phyloP scores from a whole-genome alignment of 192 early-diverging fungal genomes.

The Chytriomyces hyalinus region DNA sequence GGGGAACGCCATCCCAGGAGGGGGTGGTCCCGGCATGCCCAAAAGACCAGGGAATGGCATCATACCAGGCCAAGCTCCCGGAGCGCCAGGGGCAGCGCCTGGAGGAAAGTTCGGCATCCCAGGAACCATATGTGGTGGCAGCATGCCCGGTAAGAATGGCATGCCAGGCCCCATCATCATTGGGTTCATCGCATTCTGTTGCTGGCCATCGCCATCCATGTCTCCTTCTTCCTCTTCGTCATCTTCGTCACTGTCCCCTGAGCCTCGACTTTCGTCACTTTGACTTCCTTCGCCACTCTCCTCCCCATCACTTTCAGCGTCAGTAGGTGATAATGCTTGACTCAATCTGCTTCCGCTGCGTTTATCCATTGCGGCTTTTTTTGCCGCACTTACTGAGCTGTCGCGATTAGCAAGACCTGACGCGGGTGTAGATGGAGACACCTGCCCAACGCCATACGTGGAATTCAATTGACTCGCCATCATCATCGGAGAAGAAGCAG shows the following conservation, averaged over 20 bases:
- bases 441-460: conserved; percentile 1
- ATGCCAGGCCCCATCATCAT: conserved; percentile 35
- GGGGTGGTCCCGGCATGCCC: background rate
- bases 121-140: background rate
- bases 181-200: conserved; percentile 7
- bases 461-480: background rate
- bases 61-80: background rate
- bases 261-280: conserved; percentile 26
- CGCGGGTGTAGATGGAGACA: background rate
- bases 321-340: background rate
- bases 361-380: background rate
- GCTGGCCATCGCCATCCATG: background rate
- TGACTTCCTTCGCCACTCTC: conserved; percentile 32
- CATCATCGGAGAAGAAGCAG: background rate
- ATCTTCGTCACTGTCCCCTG: background rate
- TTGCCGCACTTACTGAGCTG: background rate
- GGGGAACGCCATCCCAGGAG: background rate
- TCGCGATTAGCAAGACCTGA: background rate
- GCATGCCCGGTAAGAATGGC: background rate
- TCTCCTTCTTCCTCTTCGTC: conserved; percentile 16
- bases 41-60: background rate
- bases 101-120: conserved; percentile 21
- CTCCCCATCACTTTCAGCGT: conserved; percentile 1
- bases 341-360: background rate
- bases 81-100: background rate